Percentiles rank a stretch among this genome's conserved stretches.
These are phyloP conservation scores for Ophiosphaerella herpotricha DNA, from an alignment of 2,329 filamentous ascomycete species.

Conservation along the genomic window DNA sequence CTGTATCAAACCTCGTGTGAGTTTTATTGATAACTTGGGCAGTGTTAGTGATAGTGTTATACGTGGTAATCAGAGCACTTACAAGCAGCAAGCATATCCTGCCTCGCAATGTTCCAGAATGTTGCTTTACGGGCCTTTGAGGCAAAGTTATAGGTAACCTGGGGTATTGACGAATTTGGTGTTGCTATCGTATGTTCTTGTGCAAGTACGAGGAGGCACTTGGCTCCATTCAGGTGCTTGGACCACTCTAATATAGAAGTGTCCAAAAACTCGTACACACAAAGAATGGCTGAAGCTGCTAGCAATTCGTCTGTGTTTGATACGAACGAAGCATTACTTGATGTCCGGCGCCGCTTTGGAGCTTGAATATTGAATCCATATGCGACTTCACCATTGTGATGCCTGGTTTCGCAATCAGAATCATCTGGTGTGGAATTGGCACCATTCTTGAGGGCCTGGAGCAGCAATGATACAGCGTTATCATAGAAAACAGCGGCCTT, in stretches of 20 bases:
- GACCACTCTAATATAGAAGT: conserved; percentile 66
- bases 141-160: conserved; percentile 40
- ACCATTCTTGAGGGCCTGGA: conserved; percentile 43
- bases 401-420: conserved; percentile 29
- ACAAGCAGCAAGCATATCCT: conserved; percentile 68
- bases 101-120: conserved; percentile 70
- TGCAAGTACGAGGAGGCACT: conserved; percentile 63
- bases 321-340: conserved; percentile 45
- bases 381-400: conserved; percentile 11
- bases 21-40: conserved; percentile 61
- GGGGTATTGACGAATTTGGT: conserved; percentile 37
- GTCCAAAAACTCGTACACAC: conserved; percentile 71
- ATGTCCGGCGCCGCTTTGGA: conserved; percentile 50
- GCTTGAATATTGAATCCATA: conserved; percentile 17
- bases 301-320: conserved; percentile 64
- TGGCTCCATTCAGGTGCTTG: conserved; percentile 67
- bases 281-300: conserved; percentile 68
- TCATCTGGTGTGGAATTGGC: conserved; percentile 35
- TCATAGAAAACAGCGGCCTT: conserved; percentile 66
- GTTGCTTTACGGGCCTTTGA: conserved; percentile 63
- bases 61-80: conserved; percentile 25
- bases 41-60: conserved; percentile 7
- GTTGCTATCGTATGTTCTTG: conserved; percentile 55
- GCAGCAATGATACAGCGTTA: conserved; percentile 57
- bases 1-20: conserved; percentile 64